A percentile compares a stretch with the other conserved stretches of the same genome.
These are phyloP conservation scores for Flaveria bidentis DNA, from an alignment of 129 eudicot species.

Conservation along the genomic window DNA sequence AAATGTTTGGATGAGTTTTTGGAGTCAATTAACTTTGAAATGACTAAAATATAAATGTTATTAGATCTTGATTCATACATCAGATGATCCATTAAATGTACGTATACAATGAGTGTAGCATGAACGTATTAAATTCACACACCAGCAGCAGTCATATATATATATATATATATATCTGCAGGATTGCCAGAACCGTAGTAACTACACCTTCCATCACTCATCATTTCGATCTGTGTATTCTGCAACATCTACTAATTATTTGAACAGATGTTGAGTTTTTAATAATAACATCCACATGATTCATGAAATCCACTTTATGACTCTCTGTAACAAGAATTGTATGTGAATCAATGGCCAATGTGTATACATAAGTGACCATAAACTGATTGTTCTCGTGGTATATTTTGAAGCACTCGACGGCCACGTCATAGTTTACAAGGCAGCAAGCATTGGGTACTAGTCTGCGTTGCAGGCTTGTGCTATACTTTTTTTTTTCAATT, in stretches of 20 bases:
- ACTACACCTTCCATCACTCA: not conserved
- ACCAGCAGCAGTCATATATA: not conserved
- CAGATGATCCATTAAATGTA: not conserved
- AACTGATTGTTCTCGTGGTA: no score
- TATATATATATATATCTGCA: no score
- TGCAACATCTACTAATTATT: not conserved
- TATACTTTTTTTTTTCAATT: no score
- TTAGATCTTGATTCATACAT: not conserved
- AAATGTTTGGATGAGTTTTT: not conserved
- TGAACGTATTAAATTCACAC: not conserved
- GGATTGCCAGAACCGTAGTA: not conserved
- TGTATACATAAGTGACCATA: no score
- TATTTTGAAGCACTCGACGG: no score
- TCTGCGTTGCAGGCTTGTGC: no score
- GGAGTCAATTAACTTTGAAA: no score
- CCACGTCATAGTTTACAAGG: no score
- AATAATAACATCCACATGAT: slow-evolving; percentile 1
- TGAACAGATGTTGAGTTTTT: not conserved
- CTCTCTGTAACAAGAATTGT: no score
- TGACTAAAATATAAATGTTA: not conserved
- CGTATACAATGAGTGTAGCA: slow-evolving; percentile 8
- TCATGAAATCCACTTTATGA: slow-evolving; percentile 9
- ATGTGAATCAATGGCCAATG: no score
- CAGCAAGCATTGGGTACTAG: no score
- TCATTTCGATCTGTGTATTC: not conserved